Conservation (phyloP, 352 stramenopile species). For the Elongisporangium undulatum region DNA sequence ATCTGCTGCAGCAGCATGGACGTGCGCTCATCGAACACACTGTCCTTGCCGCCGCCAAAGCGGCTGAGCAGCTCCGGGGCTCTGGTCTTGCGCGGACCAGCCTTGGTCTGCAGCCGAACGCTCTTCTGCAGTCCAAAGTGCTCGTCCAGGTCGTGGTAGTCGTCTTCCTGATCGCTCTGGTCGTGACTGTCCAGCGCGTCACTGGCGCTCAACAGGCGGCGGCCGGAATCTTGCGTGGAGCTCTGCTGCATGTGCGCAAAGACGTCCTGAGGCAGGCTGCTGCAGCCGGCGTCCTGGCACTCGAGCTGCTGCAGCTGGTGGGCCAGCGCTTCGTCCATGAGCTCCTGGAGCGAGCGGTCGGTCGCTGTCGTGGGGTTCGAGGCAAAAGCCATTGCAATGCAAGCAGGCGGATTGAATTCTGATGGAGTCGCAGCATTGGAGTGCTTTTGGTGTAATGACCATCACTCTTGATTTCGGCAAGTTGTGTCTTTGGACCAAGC, state of each 20-base stretch:
- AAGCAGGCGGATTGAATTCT: slow-evolving; percentile 12
- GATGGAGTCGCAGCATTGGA: slow-evolving; percentile 3
- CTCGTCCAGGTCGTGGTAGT: slow-evolving; percentile 13
- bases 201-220: neutral
- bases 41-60: slow-evolving; percentile 29
- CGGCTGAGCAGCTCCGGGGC: slow-evolving; percentile 3
- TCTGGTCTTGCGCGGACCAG: slow-evolving; percentile 11
- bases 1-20: slow-evolving; percentile 43
- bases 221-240: neutral
- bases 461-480: slow-evolving; percentile 9
- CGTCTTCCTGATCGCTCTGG: slow-evolving; percentile 5
- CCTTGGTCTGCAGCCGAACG: slow-evolving; percentile 9
- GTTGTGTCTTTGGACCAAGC: slow-evolving; percentile 7
- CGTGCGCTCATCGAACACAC: slow-evolving; percentile 48
- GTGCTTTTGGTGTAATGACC: slow-evolving; percentile 1
- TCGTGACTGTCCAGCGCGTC: slow-evolving; percentile 12
- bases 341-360: slow-evolving; percentile 40
- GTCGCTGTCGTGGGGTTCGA: slow-evolving; percentile 4
- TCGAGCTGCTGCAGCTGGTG: slow-evolving; percentile 33
- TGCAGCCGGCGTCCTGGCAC: slow-evolving; percentile 1
- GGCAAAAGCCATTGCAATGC: slow-evolving; percentile 3
- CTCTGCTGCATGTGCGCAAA: slow-evolving; percentile 1
- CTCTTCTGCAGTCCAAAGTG: slow-evolving; percentile 7
- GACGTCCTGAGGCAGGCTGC: neutral
- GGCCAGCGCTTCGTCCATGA: slow-evolving; percentile 63